phyloP scores from a whole-genome alignment of 2,329 filamentous ascomycete species.

The Pseudogymnoascus destructans region DNA sequence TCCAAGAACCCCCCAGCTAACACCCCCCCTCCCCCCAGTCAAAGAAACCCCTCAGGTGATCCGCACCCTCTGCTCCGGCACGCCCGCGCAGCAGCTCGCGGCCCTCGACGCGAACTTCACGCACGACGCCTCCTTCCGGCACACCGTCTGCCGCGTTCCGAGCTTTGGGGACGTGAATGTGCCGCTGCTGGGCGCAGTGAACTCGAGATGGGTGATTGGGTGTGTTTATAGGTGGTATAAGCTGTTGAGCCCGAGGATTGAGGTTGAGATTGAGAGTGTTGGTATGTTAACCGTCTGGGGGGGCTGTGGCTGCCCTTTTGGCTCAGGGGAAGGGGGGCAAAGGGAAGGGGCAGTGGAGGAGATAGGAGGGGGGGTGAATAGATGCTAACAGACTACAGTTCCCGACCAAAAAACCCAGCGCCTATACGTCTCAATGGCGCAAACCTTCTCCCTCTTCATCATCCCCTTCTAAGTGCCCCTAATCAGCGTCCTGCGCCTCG shows the following conservation, averaged over 20 bases:
- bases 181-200: constrained; percentile 32
- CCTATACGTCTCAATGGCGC: constrained; percentile 63
- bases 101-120: constrained; percentile 63
- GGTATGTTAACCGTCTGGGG: constrained; percentile 27
- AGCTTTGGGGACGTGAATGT: constrained; percentile 33
- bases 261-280: constrained; percentile 48
- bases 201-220: constrained; percentile 54
- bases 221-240: constrained; percentile 75
- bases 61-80: constrained; percentile 52
- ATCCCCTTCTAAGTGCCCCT: constrained; percentile 64
- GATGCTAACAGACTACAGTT: constrained; percentile 32
- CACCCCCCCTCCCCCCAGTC: constrained; percentile 23
- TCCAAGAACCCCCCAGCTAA: neutral
- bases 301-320: neutral
- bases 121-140: constrained; percentile 56
- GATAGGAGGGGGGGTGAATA: neutral
- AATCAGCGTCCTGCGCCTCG: constrained; percentile 53
- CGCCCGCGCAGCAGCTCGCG: constrained; percentile 49
- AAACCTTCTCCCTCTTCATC: constrained; percentile 66
- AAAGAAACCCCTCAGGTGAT: constrained; percentile 55
- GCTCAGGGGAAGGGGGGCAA: neutral
- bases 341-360: neutral
- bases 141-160: constrained; percentile 64
- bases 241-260: constrained; percentile 62
- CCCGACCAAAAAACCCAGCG: constrained; percentile 51